These are phyloP conservation scores for Phytophthora capsici DNA, from an alignment of 352 stramenopile genomes.

Conservation along the genomic window DNA sequence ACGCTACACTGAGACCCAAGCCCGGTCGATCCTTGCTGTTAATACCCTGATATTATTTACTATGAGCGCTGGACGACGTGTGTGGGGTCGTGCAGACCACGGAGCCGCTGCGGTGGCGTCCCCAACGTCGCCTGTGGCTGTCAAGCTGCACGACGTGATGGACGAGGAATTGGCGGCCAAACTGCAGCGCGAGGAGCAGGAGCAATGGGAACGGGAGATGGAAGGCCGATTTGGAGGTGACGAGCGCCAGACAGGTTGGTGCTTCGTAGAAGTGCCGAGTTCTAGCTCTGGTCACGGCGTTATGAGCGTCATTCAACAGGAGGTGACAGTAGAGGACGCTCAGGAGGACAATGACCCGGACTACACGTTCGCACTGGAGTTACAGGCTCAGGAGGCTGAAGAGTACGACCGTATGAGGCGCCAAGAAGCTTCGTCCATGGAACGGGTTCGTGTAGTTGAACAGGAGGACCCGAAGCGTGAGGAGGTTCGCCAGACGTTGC, in stretches of 20 bases:
- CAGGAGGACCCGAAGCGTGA: constrained; percentile 59
- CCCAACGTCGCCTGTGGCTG: constrained; percentile 28
- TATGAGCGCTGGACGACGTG: constrained; percentile 20
- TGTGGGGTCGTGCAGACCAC: constrained; percentile 8
- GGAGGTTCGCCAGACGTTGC: constrained; percentile 52
- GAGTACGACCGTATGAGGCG: constrained; percentile 76
- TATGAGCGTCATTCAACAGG: constrained; percentile 80
- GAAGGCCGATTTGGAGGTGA: constrained; percentile 64
- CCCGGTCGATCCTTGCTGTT: neutral
- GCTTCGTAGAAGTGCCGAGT: constrained; percentile 79
- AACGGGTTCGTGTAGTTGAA: constrained; percentile 63
- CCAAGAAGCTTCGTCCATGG: constrained; percentile 72
- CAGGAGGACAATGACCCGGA: constrained; percentile 60
- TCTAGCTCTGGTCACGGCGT: constrained; percentile 58
- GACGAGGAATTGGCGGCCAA: constrained; percentile 73
- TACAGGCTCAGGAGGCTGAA: constrained; percentile 75
- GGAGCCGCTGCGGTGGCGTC: constrained; percentile 16
- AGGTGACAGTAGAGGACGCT: constrained; percentile 59
- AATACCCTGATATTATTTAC: constrained; percentile 11
- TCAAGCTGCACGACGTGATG: constrained; percentile 76
- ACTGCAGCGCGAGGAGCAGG: constrained; percentile 74
- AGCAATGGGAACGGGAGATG: constrained; percentile 72
- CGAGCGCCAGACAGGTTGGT: constrained; percentile 65
- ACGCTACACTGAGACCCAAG: constrained; percentile 4
- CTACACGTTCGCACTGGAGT: constrained; percentile 76